A percentile compares a stretch with the other conserved stretches of the same genome.
Conservation (phyloP, 257 asterid species). For the Misopates orontium region DNA sequence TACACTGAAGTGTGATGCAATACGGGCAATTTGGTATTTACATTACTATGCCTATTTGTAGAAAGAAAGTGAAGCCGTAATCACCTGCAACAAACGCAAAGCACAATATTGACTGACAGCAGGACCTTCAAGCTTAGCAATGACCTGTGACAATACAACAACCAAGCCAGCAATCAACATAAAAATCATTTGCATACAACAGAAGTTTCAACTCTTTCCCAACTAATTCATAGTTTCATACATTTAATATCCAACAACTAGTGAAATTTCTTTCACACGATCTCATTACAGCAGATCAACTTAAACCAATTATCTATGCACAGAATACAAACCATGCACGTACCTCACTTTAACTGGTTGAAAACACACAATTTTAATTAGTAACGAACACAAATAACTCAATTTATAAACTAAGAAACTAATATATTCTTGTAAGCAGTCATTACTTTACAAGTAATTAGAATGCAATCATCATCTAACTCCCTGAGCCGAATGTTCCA, state of each 20-base stretch:
- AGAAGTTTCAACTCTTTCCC: slow-evolving; percentile 19
- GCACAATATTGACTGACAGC: slow-evolving; percentile 98
- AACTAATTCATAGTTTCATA: slow-evolving; percentile 1
- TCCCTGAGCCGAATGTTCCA: slow-evolving; percentile 7
- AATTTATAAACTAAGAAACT: slow-evolving; percentile 8
- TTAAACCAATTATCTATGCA: slow-evolving; percentile 1
- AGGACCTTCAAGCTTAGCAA: slow-evolving; percentile 98
- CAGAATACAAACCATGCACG: background rate
- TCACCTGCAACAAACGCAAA: slow-evolving; percentile 91
- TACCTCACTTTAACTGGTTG: background rate
- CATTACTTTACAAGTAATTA: slow-evolving; percentile 3
- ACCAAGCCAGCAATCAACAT: slow-evolving; percentile 34
- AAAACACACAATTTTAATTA: background rate
- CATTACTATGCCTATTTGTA: slow-evolving; percentile 15
- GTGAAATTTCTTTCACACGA: background rate
- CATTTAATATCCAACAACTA: background rate
- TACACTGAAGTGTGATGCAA: background rate
- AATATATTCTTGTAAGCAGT: background rate
- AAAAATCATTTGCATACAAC: slow-evolving; percentile 23
- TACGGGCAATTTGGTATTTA: background rate
- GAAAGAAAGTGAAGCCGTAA: slow-evolving; percentile 25
- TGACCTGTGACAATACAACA: slow-evolving; percentile 67
- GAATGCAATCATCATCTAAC: slow-evolving; percentile 11
- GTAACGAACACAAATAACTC: background rate
- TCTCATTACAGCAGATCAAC: slow-evolving; percentile 20